These are phyloP conservation scores for Boletus pseudopeckii DNA, from an alignment of 768 basidiomycete species.

Conservation along the genomic window DNA sequence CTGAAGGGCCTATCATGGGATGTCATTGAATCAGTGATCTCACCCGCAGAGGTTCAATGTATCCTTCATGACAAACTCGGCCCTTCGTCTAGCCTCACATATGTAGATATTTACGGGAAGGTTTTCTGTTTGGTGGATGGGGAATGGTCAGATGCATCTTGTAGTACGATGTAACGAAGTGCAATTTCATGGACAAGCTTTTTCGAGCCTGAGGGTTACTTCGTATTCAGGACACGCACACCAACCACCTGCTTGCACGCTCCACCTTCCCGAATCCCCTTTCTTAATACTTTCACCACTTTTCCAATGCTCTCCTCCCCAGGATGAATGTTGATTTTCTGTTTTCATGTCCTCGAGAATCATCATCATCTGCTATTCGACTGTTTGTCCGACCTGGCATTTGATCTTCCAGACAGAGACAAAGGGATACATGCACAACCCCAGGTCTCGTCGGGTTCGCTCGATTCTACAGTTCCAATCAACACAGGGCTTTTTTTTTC, in stretches of 20 bases:
- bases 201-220: neutral
- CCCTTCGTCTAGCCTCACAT: neutral
- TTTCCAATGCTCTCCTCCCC: slow-evolving; percentile 45
- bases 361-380: slow-evolving; percentile 43
- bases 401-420: slow-evolving; percentile 49
- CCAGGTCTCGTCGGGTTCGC: neutral
- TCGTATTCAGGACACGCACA: slow-evolving; percentile 28
- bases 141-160: slow-evolving; percentile 1
- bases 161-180: neutral
- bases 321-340: slow-evolving; percentile 46
- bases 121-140: slow-evolving; percentile 1
- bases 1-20: neutral
- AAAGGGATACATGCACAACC: slow-evolving; percentile 20
- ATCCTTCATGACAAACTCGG: slow-evolving; percentile 1
- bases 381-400: slow-evolving; percentile 39
- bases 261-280: slow-evolving; percentile 41
- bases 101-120: neutral
- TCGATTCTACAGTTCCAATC: slow-evolving; percentile 1
- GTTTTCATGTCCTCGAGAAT: slow-evolving; percentile 68
- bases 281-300: slow-evolving; percentile 38
- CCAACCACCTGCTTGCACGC: slow-evolving; percentile 46
- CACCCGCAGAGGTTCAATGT: neutral
- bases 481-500: neutral
- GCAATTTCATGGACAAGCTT: neutral
- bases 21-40: too few species aligned